Evolutionary conservation across 139 green algal species (phyloP).

Genomic region (Asterochloris erici): DNA sequence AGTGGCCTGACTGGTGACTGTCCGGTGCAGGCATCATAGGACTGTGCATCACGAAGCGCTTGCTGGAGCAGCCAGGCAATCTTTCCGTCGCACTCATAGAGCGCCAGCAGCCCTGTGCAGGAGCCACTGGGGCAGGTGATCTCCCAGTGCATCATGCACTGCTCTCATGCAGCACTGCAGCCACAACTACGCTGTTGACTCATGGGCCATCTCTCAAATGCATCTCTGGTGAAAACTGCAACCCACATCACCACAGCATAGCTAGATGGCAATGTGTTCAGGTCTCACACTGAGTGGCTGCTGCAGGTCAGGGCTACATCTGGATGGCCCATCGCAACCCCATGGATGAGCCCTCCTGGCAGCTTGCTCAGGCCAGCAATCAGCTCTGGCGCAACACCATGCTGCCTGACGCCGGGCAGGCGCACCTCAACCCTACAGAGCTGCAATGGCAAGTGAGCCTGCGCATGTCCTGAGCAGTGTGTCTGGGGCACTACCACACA

Average conservation of each 20-base stretch:
- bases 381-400: conserved; percentile 42
- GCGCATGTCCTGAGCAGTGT: not conserved
- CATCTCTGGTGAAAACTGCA: not conserved
- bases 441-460: conserved; percentile 46
- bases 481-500: too few species aligned
- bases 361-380: conserved; percentile 44
- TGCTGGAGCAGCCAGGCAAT: conserved; percentile 28
- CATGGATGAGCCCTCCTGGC: conserved; percentile 32
- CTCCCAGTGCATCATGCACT: not conserved
- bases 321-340: conserved; percentile 62
- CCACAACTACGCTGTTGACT: not conserved
- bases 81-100: conserved; percentile 49
- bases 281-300: not conserved
- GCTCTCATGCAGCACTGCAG: not conserved
- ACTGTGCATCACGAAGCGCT: conserved; percentile 33
- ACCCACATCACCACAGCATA: not conserved
- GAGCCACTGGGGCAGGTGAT: conserved; percentile 56
- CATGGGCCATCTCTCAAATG: not conserved
- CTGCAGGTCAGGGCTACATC: conserved; percentile 66
- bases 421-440: not conserved
- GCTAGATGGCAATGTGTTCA: not conserved
- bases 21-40: conserved; percentile 49
- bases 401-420: not conserved
- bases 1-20: not conserved
- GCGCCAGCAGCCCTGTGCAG: conserved; percentile 41